A percentile compares a stretch with the other conserved stretches of the same genome.
phyloP scores from a whole-genome alignment of 75 land plant genomes.

The Sequoia sempervirens region DNA sequence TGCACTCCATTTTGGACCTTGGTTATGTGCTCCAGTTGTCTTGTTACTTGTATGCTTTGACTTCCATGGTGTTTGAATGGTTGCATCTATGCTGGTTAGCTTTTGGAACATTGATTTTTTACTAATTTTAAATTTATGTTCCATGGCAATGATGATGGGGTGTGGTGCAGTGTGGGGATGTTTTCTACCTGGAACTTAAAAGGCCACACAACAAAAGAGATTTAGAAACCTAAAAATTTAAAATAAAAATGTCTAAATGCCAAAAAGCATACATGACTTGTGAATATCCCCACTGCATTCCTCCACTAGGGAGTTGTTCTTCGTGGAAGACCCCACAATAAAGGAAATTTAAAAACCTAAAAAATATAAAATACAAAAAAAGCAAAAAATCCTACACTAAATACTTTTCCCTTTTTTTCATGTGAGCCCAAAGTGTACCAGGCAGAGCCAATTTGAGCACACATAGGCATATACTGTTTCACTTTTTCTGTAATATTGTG shows the following conservation, averaged over 20 bases:
- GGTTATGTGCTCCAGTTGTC: no score
- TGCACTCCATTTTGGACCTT: no score
- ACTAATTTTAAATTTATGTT: not conserved
- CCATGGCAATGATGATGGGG: not conserved
- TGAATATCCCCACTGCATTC: no score
- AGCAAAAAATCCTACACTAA: not conserved
- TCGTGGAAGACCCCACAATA: no score
- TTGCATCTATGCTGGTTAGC: not conserved
- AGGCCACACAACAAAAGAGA: not conserved
- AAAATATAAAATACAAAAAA: no score
- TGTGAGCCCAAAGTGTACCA: not conserved
- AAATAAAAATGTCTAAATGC: not conserved
- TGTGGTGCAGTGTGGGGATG: not conserved
- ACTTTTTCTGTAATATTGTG: not conserved
- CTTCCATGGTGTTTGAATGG: no score
- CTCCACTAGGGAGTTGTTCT: no score
- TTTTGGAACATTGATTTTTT: not conserved
- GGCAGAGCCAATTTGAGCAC: not conserved
- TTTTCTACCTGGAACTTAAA: not conserved
- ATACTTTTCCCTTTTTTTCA: not conserved
- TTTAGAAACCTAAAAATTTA: not conserved
- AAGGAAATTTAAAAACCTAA: no score
- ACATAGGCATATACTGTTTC: not conserved
- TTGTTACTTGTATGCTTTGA: no score
- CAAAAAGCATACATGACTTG: not conserved